phyloP scores from a whole-genome alignment of 2,329 filamentous ascomycete species.

The Leptoxyphium fumago region DNA sequence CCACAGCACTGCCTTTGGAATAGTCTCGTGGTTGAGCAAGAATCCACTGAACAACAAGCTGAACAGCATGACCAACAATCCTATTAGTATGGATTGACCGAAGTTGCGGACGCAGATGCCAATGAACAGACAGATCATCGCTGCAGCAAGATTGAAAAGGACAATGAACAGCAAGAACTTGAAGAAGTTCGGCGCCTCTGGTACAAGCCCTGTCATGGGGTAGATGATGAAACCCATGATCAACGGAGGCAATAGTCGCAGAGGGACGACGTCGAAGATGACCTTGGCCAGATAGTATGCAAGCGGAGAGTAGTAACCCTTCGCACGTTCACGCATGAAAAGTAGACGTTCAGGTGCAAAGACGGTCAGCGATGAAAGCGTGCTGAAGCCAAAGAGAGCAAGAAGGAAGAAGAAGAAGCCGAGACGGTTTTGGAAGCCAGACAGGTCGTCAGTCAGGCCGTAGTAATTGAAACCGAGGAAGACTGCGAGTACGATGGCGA shows the following conservation, averaged over 20 bases:
- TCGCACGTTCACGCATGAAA: conserved; percentile 85
- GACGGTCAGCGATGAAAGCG: conserved; percentile 80
- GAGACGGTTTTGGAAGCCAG: conserved; percentile 92
- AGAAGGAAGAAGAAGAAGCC: conserved; percentile 97
- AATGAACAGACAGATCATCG: conserved; percentile 87
- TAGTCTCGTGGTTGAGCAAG: conserved; percentile 85
- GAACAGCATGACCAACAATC: conserved; percentile 94
- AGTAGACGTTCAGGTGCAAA: conserved; percentile 83
- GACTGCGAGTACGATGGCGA: conserved; percentile 84
- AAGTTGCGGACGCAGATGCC: conserved; percentile 88
- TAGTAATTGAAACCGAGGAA: conserved; percentile 95
- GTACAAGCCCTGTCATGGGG: conserved; percentile 87
- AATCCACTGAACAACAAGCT: conserved; percentile 88
- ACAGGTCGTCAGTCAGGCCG: conserved; percentile 86
- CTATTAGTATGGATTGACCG: conserved; percentile 83
- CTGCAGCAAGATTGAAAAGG: conserved; percentile 88
- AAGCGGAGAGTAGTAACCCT: conserved; percentile 87
- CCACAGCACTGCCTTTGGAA: conserved; percentile 74
- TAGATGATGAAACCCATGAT: conserved; percentile 94
- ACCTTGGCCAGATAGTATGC: conserved; percentile 94
- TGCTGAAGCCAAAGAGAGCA: conserved; percentile 92
- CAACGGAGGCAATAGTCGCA: conserved; percentile 86
- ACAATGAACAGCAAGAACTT: conserved; percentile 86
- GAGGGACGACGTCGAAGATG: conserved; percentile 91
- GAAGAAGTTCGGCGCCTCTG: conserved; percentile 70